Evolutionary conservation across 1,139 yeast genomes (phyloP).

Genomic region (Debaryomyces robertsiae): DNA sequence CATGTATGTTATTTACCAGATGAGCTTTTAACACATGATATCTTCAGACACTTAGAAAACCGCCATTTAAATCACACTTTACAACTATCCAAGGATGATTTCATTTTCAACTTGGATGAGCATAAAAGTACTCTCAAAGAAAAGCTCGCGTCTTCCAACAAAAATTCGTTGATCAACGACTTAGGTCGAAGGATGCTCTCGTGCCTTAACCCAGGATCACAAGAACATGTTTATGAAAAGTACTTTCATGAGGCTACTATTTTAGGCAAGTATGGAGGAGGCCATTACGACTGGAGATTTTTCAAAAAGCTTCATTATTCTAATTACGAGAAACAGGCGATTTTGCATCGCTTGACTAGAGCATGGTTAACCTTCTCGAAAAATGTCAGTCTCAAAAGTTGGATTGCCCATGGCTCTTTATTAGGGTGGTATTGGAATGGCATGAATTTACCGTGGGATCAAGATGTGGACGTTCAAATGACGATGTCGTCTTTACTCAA

Average conservation of each 20-base stretch:
- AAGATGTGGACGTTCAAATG: constrained; percentile 60
- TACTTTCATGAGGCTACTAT: constrained; percentile 27
- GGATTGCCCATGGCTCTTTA: constrained; percentile 65
- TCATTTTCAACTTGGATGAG: constrained; percentile 13
- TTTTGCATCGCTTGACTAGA: constrained; percentile 49
- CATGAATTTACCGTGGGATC: constrained; percentile 62
- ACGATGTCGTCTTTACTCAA: constrained; percentile 43
- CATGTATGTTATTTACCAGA: constrained; percentile 6
- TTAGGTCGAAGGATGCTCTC: constrained; percentile 13
- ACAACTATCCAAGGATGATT: constrained; percentile 12
- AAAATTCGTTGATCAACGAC: constrained; percentile 22
- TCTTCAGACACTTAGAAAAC: constrained; percentile 8
- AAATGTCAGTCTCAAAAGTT: constrained; percentile 44
- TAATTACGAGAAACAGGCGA: constrained; percentile 42
- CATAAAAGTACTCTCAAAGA: constrained; percentile 9
- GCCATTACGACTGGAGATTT: constrained; percentile 32
- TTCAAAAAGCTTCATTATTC: constrained; percentile 24
- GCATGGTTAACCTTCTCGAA: constrained; percentile 59
- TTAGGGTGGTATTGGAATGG: constrained; percentile 68
- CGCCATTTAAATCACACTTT: neutral
- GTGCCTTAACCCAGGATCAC: constrained; percentile 1
- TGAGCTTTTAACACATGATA: constrained; percentile 8
- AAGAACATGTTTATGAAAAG: constrained; percentile 31
- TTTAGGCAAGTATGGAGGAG: constrained; percentile 10
- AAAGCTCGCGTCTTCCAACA: constrained; percentile 16